Evolutionary conservation across 305 asterid species (phyloP), one percentile per base, ranked within the genome.

Genomic region (Caryopteris hybrid): DNA sequence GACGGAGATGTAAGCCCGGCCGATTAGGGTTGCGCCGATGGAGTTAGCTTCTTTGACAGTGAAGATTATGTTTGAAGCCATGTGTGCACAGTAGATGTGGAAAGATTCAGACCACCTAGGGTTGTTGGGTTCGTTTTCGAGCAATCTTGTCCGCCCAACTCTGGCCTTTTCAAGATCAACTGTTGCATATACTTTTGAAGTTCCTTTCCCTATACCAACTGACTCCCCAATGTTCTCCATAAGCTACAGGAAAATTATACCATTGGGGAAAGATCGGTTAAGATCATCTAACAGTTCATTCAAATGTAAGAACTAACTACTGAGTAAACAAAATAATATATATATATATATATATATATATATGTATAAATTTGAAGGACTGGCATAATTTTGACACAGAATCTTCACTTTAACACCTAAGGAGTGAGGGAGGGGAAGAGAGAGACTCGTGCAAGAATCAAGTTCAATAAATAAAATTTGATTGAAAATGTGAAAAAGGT

Each of bases 61-160:
- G 88, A 91, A 88, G 65, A 91, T 70, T 9, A 88, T 84, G 56
- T 88, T 79, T 0, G 92, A 81, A 22, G 96, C 95, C 70, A 63
- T 23, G 63, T 88, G 97, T 1, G 96, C 97, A 42, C 96, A 85
- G 77, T 91, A 91, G n/a, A 88, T 80, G 80, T 91, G 97, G 67
- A 91, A 91, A 3, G 95, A 87, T 78, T 91, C 96, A 0, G 76
- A 65, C 96, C 97, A 91, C 57, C 77, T 83, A 0, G 92, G 97
- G 34, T 74, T 85, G 46, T 68, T 70, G 12, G n/a, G n/a, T n/a
- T 81, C 91, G 9, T 80, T 56, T 36, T 80, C 74, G n/a, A 88
- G 66, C 57, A 80, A 52, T 60, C 86, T 77, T 2, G 98, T 92
- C 31, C 98, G 61, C 11, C 96, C 96, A 29, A 85, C 98, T 76